These are phyloP conservation scores for Tilletia indica DNA, from an alignment of 1,284 basidiomycete species.

Conservation along the genomic window DNA sequence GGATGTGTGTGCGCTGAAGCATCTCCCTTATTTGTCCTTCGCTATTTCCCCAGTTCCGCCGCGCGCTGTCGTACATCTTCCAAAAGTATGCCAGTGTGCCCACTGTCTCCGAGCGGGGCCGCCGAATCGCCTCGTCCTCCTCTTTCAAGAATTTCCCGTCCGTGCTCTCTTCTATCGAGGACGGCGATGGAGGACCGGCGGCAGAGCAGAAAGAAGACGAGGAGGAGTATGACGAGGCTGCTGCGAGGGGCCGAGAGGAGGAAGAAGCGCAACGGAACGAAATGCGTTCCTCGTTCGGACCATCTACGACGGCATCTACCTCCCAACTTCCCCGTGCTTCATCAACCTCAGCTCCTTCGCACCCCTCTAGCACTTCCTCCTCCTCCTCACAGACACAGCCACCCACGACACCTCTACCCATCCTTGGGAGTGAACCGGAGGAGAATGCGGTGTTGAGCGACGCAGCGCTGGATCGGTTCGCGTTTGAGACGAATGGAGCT, in stretches of 20 bases:
- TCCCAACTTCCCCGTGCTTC: neutral
- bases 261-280: neutral
- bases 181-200: neutral
- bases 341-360: neutral
- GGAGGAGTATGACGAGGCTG: neutral
- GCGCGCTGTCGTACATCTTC: slow-evolving; percentile 4
- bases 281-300: neutral
- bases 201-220: neutral
- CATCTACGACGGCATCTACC: neutral
- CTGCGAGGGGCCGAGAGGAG: neutral
- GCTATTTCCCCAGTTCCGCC: neutral
- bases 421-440: neutral
- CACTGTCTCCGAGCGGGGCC: neutral
- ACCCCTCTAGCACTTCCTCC: neutral
- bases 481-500: slow-evolving; percentile 14
- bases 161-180: neutral
- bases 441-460: slow-evolving; percentile 2
- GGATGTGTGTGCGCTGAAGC: neutral
- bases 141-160: neutral
- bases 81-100: slow-evolving; percentile 4
- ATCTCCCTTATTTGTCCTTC: neutral
- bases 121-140: neutral
- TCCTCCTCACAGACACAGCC: neutral
- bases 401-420: neutral
- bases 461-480: slow-evolving; percentile 5